Base-by-base conservation (phyloP, 176 grass and related monocot genomes). In the Zoysia japonica region DNA sequence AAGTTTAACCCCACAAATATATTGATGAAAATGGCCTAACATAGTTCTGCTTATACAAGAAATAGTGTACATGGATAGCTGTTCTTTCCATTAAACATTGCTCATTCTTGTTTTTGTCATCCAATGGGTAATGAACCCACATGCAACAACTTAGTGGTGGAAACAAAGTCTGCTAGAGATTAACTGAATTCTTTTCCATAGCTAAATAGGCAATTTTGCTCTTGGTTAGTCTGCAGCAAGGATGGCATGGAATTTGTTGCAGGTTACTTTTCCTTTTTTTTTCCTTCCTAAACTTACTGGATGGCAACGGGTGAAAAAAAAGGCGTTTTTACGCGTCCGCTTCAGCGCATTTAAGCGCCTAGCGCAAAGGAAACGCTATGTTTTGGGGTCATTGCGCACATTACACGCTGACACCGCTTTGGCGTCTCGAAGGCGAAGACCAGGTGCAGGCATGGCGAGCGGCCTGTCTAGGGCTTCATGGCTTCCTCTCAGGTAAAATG, bases 151-250 rank as follows among this genome's bases (percentile, higher is more conserved):
- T 38, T 19, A 55, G 12, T 0, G 36, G 36, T 1, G 17, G 20
- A 75, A 75, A 11, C 41, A 75, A 71, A 71, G 28, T 68, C 41
- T 13, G 44, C 35, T 44, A 20, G 57, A 61, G 17, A 41, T 75
- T 46, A 75, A 55, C 4, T 2, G 5, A 61, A 59, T 46, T 13
- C 28, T 28, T 28, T 28, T 20, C 13, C 12, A 11, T 77, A 17
- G 3, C 14, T 64, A 62, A 50, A 55, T 48, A 46, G 52, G 43
- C 62, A 57, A 39, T 28, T 67, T 45, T 83, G 28, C 53, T 76
- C 11, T 66, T 67, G 61, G 15, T 41, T 38, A 76, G 14, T 67
- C 41, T 48, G 36, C 5, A 7, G 36, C 62, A 61, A 76, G 47
- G 57, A 49, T 38, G 74, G n/a, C 44, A 49, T 8, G 45, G 39